Conservation (phyloP, 768 basidiomycete genomes). For the Panellus pusillus region DNA sequence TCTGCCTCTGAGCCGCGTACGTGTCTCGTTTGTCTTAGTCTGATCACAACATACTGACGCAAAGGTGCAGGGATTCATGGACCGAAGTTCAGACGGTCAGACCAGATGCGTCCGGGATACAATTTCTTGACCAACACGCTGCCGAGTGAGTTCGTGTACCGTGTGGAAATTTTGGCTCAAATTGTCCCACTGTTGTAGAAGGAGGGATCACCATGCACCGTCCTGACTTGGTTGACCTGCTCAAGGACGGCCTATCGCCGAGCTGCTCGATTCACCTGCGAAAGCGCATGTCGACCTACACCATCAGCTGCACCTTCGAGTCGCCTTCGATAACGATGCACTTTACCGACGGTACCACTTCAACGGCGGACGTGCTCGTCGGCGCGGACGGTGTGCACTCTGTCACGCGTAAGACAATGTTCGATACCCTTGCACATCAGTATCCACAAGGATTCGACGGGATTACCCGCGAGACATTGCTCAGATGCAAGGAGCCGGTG, state of each 20-base stretch:
- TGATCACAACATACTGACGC: neutral
- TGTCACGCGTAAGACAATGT: constrained; percentile 2
- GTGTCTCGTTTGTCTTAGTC: neutral
- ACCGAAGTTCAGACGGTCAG: constrained; percentile 10
- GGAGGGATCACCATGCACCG: constrained; percentile 7
- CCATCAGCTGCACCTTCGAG: neutral
- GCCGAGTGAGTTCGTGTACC: constrained; percentile 1
- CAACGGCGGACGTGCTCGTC: constrained; percentile 3
- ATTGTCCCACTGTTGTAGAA: constrained; percentile 5
- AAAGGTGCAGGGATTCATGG: constrained; percentile 2
- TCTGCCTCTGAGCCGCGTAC: constrained; percentile 1
- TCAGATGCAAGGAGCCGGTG: constrained; percentile 7
- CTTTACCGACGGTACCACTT: constrained; percentile 6
- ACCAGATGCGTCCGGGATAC: constrained; percentile 4
- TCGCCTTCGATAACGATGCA: neutral
- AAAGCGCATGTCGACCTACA: constrained; percentile 4
- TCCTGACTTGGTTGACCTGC: constrained; percentile 5
- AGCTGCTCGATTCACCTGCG: constrained; percentile 2
- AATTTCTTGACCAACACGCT: constrained; percentile 4
- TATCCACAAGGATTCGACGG: neutral
- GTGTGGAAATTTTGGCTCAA: neutral
- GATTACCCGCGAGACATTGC: constrained; percentile 4
- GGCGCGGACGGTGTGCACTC: constrained; percentile 8
- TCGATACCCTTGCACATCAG: constrained; percentile 1
- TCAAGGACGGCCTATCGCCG: constrained; percentile 5